Evolutionary conservation across 345 rosid genomes (phyloP), one percentile per base, ranked within the genome.

Genomic region (Viola odorata): DNA sequence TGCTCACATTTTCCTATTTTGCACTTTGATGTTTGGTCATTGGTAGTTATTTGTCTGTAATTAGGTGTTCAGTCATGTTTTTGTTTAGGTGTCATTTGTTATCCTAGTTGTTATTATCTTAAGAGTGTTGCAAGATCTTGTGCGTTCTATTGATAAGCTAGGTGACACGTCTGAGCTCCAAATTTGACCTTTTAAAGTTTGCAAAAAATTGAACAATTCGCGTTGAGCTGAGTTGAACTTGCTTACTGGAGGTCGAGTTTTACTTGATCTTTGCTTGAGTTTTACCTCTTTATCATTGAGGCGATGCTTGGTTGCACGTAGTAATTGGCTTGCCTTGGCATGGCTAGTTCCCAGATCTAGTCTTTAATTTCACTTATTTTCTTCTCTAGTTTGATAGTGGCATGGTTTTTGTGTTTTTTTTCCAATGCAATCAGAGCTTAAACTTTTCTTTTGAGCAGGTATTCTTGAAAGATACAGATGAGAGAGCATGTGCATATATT

Each of bases 401-500:
- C 32, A 23, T 23, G 2, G 32, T 23, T 23, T 23, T 23, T 23
- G 32, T 23, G 32, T 23, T 23, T 23, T 23, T 23, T 23, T 23
- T 23, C 32, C 32, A 23, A 1, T 2, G 32, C 32, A 23, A 23
- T 23, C 32, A 52, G 17, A 44, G 41, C 37, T 70, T 45, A 45
- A 11, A 68, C 17, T 59, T 45, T 65, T 45, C 56, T 57, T 66
- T 52, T 70, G 68, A 54, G 60, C 78, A 94, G 99, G 98, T 91
- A 62, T 85, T 84, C 81, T 76, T 95, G 83, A 88, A 91, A 79
- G 99, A 95, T 70, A 95, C 97, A 4, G 99, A 95, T 71, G 99
- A 95, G 76, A 86, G 99, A 80, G 99, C 99, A 52, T 91, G 99
- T 69, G 99, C 98, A 48, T 95, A 95, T 75, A 88, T 95, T 73